These are phyloP conservation scores for Cladophialophora carrionii DNA, from an alignment of 2,329 filamentous ascomycete genomes.

Conservation along the genomic window DNA sequence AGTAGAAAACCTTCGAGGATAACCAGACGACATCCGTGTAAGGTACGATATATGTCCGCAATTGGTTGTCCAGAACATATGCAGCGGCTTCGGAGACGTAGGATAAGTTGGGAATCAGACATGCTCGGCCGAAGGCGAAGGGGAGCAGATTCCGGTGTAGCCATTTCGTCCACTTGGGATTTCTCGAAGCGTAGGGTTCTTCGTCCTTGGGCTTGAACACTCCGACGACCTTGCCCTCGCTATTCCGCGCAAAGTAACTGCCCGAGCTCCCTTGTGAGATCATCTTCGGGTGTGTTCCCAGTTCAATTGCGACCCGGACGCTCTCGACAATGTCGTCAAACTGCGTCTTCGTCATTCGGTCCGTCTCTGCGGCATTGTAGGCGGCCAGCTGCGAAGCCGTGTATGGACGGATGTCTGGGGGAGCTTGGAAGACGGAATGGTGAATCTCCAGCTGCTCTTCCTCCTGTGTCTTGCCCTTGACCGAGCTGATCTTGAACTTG, in stretches of 20 bases:
- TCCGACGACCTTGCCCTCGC: slow-evolving; percentile 89
- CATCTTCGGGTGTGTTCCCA: slow-evolving; percentile 90
- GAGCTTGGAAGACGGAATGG: slow-evolving; percentile 93
- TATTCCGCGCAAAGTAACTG: slow-evolving; percentile 94
- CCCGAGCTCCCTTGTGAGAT: slow-evolving; percentile 97
- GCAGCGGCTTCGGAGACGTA: slow-evolving; percentile 98
- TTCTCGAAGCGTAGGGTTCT: slow-evolving; percentile 93
- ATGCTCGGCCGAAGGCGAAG: slow-evolving; percentile 93
- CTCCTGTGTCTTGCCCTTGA: slow-evolving; percentile 72
- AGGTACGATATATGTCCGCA: slow-evolving; percentile 89
- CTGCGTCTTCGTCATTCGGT: slow-evolving; percentile 73
- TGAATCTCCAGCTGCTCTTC: slow-evolving; percentile 93
- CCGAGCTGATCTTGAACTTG: slow-evolving; percentile 86
- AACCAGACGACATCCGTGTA: slow-evolving; percentile 95
- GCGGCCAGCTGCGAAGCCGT: slow-evolving; percentile 73
- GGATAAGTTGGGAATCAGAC: slow-evolving; percentile 93
- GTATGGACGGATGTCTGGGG: slow-evolving; percentile 80
- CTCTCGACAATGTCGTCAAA: slow-evolving; percentile 90
- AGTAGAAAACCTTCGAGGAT: slow-evolving; percentile 96
- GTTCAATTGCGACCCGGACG: slow-evolving; percentile 84
- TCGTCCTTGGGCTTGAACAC: slow-evolving; percentile 99
- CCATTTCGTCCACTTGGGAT: slow-evolving; percentile 99
- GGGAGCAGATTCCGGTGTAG: slow-evolving; percentile 97
- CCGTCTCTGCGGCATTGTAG: slow-evolving; percentile 56
- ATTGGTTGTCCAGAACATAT: slow-evolving; percentile 87